These are phyloP conservation scores for Emericellopsis terricola DNA, from an alignment of 495 filamentous ascomycete species.

Conservation along the genomic window DNA sequence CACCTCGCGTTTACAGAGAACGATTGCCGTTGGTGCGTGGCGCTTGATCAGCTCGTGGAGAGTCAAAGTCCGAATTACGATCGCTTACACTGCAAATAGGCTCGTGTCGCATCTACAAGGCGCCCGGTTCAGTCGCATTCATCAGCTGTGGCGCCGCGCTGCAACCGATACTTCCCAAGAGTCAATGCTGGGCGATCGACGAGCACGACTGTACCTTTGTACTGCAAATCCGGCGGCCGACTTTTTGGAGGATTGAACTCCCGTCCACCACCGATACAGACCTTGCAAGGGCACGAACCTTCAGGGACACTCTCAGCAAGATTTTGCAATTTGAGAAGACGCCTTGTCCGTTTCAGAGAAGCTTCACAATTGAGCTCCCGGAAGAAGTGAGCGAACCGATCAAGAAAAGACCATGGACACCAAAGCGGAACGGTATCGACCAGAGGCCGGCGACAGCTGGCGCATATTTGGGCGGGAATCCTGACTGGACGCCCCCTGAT, in stretches of 20 bases:
- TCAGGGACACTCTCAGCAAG: slow-evolving; percentile 50
- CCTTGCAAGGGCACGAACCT: slow-evolving; percentile 33
- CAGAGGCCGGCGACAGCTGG: slow-evolving; percentile 9
- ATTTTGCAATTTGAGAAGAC: slow-evolving; percentile 76
- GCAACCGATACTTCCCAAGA: slow-evolving; percentile 71
- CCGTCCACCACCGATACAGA: slow-evolving; percentile 45
- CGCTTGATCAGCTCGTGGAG: not conserved
- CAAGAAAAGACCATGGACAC: slow-evolving; percentile 52
- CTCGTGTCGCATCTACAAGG: slow-evolving; percentile 59
- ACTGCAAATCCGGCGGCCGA: slow-evolving; percentile 56
- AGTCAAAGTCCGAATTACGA: not conserved
- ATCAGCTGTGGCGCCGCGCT: slow-evolving; percentile 65
- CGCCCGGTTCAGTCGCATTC: slow-evolving; percentile 66
- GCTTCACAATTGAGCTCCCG: slow-evolving; percentile 59
- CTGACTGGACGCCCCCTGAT: not conserved
- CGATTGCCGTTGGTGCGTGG: slow-evolving; percentile 57
- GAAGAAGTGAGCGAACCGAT: slow-evolving; percentile 46
- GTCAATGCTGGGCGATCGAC: slow-evolving; percentile 85
- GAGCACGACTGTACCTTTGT: slow-evolving; percentile 64
- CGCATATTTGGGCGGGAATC: not conserved
- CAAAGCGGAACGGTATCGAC: slow-evolving; percentile 25
- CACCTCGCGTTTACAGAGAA: slow-evolving; percentile 60
- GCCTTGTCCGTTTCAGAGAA: slow-evolving; percentile 63
- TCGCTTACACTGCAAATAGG: slow-evolving; percentile 23
- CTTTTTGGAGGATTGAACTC: slow-evolving; percentile 80